Evolutionary conservation across 2,329 filamentous ascomycete species (phyloP).

Genomic region (Pyrenophora seminiperda): DNA sequence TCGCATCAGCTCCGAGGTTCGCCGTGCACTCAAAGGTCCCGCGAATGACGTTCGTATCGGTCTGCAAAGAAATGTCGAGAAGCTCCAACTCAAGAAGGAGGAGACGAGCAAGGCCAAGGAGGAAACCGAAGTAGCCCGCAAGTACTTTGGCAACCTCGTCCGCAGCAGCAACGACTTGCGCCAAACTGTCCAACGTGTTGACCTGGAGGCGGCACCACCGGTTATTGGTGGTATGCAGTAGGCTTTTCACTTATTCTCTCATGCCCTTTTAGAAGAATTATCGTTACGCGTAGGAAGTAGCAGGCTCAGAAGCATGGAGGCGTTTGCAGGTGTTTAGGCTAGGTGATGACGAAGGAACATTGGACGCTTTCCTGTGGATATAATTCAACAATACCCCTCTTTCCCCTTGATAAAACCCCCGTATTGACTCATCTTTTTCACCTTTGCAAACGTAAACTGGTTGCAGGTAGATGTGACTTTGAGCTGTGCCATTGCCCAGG

Average conservation of each 20-base stretch:
- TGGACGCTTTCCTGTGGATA: conserved; percentile 29
- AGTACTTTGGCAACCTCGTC: conserved; percentile 88
- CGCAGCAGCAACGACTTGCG: conserved; percentile 61
- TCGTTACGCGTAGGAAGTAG: conserved; percentile 15
- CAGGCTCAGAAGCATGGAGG: conserved; percentile 17
- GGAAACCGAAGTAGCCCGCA: conserved; percentile 84
- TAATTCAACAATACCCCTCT: conserved; percentile 45
- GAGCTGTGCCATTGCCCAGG: conserved; percentile 11
- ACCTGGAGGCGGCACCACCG: conserved; percentile 58
- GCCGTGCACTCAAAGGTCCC: conserved; percentile 85
- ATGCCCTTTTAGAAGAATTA: conserved; percentile 7
- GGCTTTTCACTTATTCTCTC: conserved; percentile 7
- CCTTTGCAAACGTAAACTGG: neutral
- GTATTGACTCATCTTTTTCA: neutral
- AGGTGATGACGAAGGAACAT: conserved; percentile 21
- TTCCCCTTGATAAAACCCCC: conserved; percentile 20
- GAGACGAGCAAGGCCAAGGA: conserved; percentile 80
- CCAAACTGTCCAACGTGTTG: conserved; percentile 56
- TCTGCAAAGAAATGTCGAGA: conserved; percentile 83
- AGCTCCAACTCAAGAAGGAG: conserved; percentile 76
- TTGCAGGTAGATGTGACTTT: conserved; percentile 4
- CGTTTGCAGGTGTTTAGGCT: conserved; percentile 25
- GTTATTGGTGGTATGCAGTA: conserved; percentile 44
- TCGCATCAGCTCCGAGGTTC: conserved; percentile 83
- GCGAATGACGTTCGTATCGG: conserved; percentile 84